Evolutionary conservation across 176 grass and related monocot species (phyloP).

Genomic region (Triticum monococcum): DNA sequence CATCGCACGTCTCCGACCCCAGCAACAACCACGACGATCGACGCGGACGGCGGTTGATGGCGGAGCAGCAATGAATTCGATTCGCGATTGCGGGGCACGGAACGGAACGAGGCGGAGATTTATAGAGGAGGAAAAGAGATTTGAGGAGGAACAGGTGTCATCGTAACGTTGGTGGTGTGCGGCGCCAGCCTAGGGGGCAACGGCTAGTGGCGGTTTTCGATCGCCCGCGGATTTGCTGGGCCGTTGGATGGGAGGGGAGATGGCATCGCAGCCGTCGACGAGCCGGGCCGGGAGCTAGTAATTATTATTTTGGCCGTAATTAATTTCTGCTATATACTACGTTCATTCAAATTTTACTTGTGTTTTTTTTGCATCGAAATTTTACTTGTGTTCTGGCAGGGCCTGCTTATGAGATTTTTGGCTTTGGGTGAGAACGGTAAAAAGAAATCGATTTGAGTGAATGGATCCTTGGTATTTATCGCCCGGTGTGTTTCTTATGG

Average conservation of each 20-base stretch:
- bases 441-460: not conserved
- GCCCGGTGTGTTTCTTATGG: not conserved
- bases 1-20: constrained; percentile 12
- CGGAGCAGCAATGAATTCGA: constrained; percentile 25
- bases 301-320: not conserved
- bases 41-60: constrained; percentile 20
- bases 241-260: constrained; percentile 20
- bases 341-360: not conserved
- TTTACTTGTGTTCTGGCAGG: not conserved
- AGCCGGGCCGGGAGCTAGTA: not conserved
- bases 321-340: not conserved
- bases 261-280: not conserved
- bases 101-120: constrained; percentile 1
- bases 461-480: not conserved
- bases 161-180: constrained; percentile 1
- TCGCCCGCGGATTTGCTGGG: not conserved
- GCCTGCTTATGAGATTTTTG: not conserved
- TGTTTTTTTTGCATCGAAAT: not conserved
- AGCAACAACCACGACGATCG: not conserved
- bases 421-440: not conserved
- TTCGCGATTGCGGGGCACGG: constrained; percentile 19
- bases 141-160: not conserved
- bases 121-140: constrained; percentile 14
- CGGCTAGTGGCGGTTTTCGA: constrained; percentile 37
- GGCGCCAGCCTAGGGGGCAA: constrained; percentile 31